Evolutionary conservation across 176 grass and related monocot species (phyloP).

Genomic region (Triticum timopheevii): DNA sequence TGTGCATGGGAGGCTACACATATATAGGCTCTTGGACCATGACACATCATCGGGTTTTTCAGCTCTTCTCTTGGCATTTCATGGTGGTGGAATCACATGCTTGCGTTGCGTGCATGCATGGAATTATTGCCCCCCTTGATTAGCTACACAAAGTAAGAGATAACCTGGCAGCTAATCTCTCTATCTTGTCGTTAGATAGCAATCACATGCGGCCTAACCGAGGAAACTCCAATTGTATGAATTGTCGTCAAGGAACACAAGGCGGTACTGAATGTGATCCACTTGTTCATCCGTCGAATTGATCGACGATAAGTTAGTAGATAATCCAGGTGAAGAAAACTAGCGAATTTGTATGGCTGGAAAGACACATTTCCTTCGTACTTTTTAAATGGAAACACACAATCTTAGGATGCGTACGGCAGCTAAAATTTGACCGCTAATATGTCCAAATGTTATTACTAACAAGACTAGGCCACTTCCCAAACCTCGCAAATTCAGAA

Average conservation of each 20-base stretch:
- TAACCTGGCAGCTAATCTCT: not conserved
- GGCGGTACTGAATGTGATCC: not conserved
- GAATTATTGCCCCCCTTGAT: slow-evolving; percentile 11
- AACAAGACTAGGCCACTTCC: too few relatives aligned
- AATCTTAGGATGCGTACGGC: not conserved
- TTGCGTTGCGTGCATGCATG: not conserved
- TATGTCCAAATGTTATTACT: too few relatives aligned
- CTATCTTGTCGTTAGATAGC: not conserved
- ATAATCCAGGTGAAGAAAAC: not conserved
- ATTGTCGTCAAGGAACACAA: not conserved
- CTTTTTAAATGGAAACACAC: not conserved
- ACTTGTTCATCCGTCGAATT: not conserved
- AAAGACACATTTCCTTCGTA: not conserved
- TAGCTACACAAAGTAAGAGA: not conserved
- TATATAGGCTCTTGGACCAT: not conserved
- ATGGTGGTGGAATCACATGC: slow-evolving; percentile 27
- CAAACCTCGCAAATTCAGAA: too few relatives aligned
- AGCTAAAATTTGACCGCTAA: not conserved
- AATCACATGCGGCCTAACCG: slow-evolving; percentile 5
- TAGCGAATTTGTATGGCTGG: not conserved
- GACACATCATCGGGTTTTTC: slow-evolving; percentile 1
- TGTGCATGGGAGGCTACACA: not conserved
- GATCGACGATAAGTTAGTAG: not conserved
- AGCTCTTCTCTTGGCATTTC: slow-evolving; percentile 34
- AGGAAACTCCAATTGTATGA: not conserved